Evolutionary conservation across 345 rosid genomes (phyloP).

Genomic region (Passiflora organensis): DNA sequence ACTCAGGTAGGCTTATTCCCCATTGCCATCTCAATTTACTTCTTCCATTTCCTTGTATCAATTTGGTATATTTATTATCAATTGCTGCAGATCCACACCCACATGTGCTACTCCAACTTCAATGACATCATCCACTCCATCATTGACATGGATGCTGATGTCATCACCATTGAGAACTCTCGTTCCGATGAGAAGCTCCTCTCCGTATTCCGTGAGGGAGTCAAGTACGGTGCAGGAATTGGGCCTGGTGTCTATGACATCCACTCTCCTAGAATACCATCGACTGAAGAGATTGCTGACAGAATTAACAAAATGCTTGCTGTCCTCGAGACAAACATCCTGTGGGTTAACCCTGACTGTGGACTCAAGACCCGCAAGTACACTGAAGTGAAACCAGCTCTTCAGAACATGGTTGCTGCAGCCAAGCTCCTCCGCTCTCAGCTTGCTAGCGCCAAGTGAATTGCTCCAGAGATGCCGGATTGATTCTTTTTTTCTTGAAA

Average conservation of each 20-base stretch:
- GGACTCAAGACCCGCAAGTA: conserved; percentile 95
- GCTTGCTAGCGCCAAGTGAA: conserved; percentile 83
- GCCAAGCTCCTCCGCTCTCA: conserved; percentile 86
- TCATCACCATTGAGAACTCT: conserved; percentile 97
- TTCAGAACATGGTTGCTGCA: conserved; percentile 81
- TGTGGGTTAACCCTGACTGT: conserved; percentile 99
- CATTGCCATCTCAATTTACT: background rate
- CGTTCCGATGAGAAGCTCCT: conserved; percentile 97
- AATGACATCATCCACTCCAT: conserved; percentile 96
- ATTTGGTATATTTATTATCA: background rate
- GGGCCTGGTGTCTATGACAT: conserved; percentile 97
- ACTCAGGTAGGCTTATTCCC: conserved; percentile 55
- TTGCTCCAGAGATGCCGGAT: conserved; percentile 2
- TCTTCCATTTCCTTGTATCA: background rate
- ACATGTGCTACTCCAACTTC: conserved; percentile 99
- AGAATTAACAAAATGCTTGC: conserved; percentile 96
- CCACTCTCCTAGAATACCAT: conserved; percentile 96
- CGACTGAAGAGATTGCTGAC: conserved; percentile 88
- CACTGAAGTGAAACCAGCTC: conserved; percentile 86
- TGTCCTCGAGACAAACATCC: conserved; percentile 72
- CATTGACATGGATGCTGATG: conserved; percentile 96
- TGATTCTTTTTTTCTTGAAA: conserved; percentile 8
- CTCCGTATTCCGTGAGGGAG: conserved; percentile 97
- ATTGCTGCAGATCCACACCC: conserved; percentile 75
- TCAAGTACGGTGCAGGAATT: conserved; percentile 92